Percentiles rank a stretch among this genome's conserved stretches.
These are phyloP conservation scores for Schizosaccharomyces cryophilus DNA, from an alignment of 805 yeast species.

Conservation along the genomic window DNA sequence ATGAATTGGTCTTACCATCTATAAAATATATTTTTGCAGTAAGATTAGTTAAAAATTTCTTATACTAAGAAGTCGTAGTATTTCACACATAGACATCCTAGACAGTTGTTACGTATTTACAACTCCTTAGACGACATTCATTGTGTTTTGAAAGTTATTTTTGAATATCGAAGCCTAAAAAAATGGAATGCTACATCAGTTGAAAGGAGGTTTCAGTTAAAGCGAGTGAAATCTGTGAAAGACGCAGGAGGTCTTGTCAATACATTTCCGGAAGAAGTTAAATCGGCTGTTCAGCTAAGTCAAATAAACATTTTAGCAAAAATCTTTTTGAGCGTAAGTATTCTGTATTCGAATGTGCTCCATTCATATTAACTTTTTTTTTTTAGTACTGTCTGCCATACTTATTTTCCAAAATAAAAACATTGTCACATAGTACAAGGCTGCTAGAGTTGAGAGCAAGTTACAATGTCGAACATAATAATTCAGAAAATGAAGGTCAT, in stretches of 20 bases:
- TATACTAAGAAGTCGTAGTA: neutral
- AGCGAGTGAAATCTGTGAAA: neutral
- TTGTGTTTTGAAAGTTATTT: neutral
- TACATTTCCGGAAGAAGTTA: neutral
- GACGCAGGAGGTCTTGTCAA: neutral
- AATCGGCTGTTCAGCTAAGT: neutral
- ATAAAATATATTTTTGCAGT: neutral
- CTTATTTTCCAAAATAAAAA: no score
- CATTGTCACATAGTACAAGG: no score
- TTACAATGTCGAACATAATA: no score
- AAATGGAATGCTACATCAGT: neutral
- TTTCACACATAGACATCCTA: neutral
- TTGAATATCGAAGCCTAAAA: neutral
- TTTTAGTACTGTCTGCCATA: no score
- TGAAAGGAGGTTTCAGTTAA: neutral
- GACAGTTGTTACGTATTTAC: neutral
- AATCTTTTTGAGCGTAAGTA: no score
- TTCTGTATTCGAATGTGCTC: no score
- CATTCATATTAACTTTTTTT: no score
- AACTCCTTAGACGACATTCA: neutral
- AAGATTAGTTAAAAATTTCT: neutral
- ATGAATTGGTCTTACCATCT: neutral
- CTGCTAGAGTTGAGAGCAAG: no score
- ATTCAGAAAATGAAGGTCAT: neutral
- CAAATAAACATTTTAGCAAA: neutral